Percentiles rank a stretch among this genome's conserved stretches.
Evolutionary conservation across 2,329 filamentous ascomycete genomes (phyloP).

Genomic region (Paracorniculantispora psalliotae): DNA sequence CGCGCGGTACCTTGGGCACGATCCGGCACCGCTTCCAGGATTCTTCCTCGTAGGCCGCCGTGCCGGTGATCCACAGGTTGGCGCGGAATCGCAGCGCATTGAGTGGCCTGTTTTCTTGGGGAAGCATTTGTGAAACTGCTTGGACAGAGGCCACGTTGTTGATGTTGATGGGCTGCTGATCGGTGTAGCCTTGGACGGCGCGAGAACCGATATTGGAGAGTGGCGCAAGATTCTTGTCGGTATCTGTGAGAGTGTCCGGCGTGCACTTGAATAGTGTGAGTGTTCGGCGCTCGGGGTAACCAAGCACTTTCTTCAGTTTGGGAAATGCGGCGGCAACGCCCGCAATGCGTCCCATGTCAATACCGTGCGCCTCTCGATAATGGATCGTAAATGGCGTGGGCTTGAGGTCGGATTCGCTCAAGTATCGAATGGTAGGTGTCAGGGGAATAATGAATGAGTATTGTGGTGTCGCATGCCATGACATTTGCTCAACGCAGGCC

Average conservation of each 20-base stretch:
- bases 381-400: constrained; percentile 17
- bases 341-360: constrained; percentile 15
- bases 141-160: constrained; percentile 20
- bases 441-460: constrained; percentile 2
- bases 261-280: constrained; percentile 16
- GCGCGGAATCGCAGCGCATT: constrained; percentile 20
- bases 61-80: constrained; percentile 17
- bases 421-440: neutral
- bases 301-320: constrained; percentile 17
- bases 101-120: constrained; percentile 15
- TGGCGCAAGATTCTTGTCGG: constrained; percentile 17
- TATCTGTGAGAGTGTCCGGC: constrained; percentile 14
- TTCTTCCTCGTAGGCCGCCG: constrained; percentile 17
- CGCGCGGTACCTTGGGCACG: neutral
- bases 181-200: constrained; percentile 19
- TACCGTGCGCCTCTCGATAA: constrained; percentile 15
- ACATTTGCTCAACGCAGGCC: neutral
- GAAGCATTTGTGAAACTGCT: constrained; percentile 16
- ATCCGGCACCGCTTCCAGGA: constrained; percentile 18
- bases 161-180: constrained; percentile 19
- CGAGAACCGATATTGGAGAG: constrained; percentile 17
- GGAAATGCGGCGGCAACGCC: constrained; percentile 14
- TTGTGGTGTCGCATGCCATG: neutral
- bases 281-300: constrained; percentile 6
- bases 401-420: neutral